Base-by-base conservation (phyloP, 106 monocot species). In the Dactylorhiza incarnata region DNA sequence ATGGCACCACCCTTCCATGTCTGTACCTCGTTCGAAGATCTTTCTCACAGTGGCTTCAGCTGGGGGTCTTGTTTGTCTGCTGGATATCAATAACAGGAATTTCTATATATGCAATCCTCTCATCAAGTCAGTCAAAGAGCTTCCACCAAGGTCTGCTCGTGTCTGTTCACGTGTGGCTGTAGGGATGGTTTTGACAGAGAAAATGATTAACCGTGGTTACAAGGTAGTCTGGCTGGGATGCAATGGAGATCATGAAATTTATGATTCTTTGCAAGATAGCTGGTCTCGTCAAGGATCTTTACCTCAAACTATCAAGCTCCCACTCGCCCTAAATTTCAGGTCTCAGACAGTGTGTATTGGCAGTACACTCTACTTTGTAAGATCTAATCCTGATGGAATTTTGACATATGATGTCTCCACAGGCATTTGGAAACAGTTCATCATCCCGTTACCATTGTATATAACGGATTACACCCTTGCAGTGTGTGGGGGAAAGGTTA, bases 41-140 rank as follows among this genome's bases (percentile, higher is more conserved):
- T 54, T 87, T 77, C 71, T 86, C 45, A 86, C 88, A 20, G 90
- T 88, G 62, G 82, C 91, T 48, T 95, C 95, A 53, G 86, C 84
- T 25, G 92, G 95, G 50, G 95, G 95, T 54, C 92, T 95, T 19
- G 49, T 95, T 61, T 95, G 95, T 77, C 89, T 89, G 56, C 37
- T 84, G 75, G 89, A 92, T 68, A 66, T 92, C 24, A 70, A 83
- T 51, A 75, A 86, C 56, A 81, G 65, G 59, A 79, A 86, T 65
- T 88, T 95, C 63, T 88, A 89, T 52, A 74, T 85, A 11, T 90
- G 79, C 72, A 95, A 95, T 49, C 95, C 95, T 71, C 82, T 95
- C 13, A 95, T 81, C 1, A 62, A 68, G 13, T 86, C 88, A 5
- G 77, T 85, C 79, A 87, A 80, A 82, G 79, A 90, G 69, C 84